These are phyloP conservation scores for Kitagawia praeruptora DNA, from an alignment of 129 eudicot species.

Conservation along the genomic window DNA sequence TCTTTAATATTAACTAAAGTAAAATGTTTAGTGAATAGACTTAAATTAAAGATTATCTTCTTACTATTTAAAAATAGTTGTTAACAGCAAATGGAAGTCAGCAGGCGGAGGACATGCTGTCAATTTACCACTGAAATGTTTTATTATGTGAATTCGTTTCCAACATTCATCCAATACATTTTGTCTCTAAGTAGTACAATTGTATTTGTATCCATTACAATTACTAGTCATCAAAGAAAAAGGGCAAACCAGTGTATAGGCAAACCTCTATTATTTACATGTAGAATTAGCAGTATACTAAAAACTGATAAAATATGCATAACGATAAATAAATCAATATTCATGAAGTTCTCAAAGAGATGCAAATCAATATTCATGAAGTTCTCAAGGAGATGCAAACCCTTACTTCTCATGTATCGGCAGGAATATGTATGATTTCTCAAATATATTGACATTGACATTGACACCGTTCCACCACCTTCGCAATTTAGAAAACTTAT, in stretches of 20 bases:
- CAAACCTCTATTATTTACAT: background rate
- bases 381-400: background rate
- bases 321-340: background rate
- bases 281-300: background rate
- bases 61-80: background rate
- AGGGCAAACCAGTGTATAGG: background rate
- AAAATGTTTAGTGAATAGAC: background rate
- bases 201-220: background rate
- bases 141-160: background rate
- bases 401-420: constrained; percentile 83
- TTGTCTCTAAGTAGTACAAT: background rate
- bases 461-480: constrained; percentile 95
- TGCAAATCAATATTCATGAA: background rate
- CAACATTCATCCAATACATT: background rate
- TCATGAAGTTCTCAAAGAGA: background rate
- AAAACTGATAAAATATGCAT: background rate
- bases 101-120: background rate
- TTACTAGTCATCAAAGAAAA: background rate
- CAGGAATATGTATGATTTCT: constrained; percentile 73
- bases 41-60: no score
- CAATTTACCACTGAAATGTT: background rate
- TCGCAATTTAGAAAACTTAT: constrained; percentile 56
- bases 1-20: background rate
- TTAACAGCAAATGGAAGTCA: background rate
- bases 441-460: constrained; percentile 66